Base-by-base conservation (phyloP, 108 stramenopile species). In the Skeletonema tropicum region DNA sequence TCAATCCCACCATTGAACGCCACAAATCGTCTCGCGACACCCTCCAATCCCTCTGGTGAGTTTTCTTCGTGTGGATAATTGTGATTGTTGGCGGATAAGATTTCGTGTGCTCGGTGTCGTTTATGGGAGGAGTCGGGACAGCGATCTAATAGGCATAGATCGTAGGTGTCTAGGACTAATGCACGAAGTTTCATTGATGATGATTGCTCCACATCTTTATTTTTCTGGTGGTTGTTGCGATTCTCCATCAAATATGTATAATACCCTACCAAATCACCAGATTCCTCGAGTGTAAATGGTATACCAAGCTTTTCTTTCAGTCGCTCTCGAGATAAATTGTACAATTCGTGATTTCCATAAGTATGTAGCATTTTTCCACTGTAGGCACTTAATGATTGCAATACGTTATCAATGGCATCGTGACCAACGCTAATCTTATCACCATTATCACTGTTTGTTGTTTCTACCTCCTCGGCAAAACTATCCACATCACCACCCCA, bases 311-410 rank as follows among this genome's bases (percentile, higher is more conserved):
- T 87, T 7, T 80, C 7, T n/a, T 61, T 74, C 9, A 95, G 35
- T 29, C 70, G 67, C 21, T 77, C 13, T 26, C 94, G 75, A 55
- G 86, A 79, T n/a, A 95, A 46, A 79, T 91, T 95, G 89, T 95
- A 95, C 52, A 95, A 64, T 76, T 90, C 90, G 65, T 95, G 94
- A 68, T 95, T 95, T 3, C 94, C 94, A 73, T 95, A 93, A 2
- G 90, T 83, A 65, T 95, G 94, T 33, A 93, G 21, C 19, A 91
- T 83, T n/a, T 62, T 70, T 0, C 92, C 89, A 49, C 48, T 63
- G 64, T 92, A 91, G 4, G 59, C 52, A 17, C 85, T 73, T 26
- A 91, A 52, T 8, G 93, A 88, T 36, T 87, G 76, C 63, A 87
- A 23, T 7, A 94, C 90, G 57, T 90, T 77, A 31, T 85, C 85